Percentiles rank a stretch among this genome's conserved stretches.
Evolutionary conservation across 1,139 yeast species (phyloP).

Genomic region (Yamadazyma siamensis): DNA sequence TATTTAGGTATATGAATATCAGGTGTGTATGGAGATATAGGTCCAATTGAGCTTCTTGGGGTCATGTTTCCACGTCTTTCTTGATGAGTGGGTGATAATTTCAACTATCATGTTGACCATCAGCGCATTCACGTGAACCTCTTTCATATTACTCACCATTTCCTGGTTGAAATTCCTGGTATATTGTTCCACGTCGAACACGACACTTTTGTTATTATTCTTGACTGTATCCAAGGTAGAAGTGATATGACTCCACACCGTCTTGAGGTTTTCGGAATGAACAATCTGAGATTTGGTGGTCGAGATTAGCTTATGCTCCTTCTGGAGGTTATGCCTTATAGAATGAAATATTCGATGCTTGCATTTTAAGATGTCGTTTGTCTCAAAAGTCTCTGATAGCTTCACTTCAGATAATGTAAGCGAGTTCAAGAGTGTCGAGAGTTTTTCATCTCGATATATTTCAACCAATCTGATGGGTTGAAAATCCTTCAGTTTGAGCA

Average conservation of each 20-base stretch:
- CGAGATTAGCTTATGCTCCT: constrained; percentile 17
- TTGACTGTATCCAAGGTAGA: constrained; percentile 15
- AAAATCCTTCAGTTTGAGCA: constrained; percentile 23
- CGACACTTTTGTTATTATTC: constrained; percentile 3
- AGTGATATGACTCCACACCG: constrained; percentile 15
- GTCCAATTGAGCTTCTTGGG: constrained; percentile 18
- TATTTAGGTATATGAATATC: too few species aligned
- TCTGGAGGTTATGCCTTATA: constrained; percentile 27
- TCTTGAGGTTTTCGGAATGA: constrained; percentile 13
- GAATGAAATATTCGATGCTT: constrained; percentile 26
- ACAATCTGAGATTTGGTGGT: constrained; percentile 25
- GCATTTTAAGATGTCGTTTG: constrained; percentile 7
- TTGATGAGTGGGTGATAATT: constrained; percentile 17
- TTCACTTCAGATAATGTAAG: constrained; percentile 18
- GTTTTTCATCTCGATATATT: constrained; percentile 20
- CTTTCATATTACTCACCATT: constrained; percentile 7
- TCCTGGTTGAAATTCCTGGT: too few species aligned
- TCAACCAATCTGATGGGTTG: constrained; percentile 21
- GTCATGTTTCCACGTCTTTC: constrained; percentile 24
- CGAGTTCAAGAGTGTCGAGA: constrained; percentile 22
- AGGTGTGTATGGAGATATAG: constrained; percentile 3
- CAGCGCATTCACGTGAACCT: constrained; percentile 17
- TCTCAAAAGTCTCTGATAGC: constrained; percentile 8
- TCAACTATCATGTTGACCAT: constrained; percentile 27
- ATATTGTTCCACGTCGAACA: constrained; percentile 14